A percentile compares a stretch with the other conserved stretches of the same genome.
These are phyloP conservation scores for Evernia prunastri DNA, from an alignment of 495 filamentous ascomycete species.

Conservation along the genomic window DNA sequence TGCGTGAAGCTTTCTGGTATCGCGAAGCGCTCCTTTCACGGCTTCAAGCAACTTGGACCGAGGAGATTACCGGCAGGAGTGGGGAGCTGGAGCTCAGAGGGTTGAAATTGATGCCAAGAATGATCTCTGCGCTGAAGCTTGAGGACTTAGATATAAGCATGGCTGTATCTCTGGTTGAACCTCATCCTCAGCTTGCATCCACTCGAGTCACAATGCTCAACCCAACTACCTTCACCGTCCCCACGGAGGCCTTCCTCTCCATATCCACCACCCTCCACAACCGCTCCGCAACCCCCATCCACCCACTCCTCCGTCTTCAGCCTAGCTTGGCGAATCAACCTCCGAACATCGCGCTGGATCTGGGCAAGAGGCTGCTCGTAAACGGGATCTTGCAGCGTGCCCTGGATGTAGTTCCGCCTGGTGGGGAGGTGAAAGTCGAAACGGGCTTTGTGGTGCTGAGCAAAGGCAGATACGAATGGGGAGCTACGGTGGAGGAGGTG, in stretches of 20 bases:
- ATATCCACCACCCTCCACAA: constrained; percentile 65
- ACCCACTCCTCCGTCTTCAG: constrained; percentile 68
- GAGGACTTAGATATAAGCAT: constrained; percentile 73
- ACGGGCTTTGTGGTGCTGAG: constrained; percentile 67
- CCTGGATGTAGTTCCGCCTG: constrained; percentile 53
- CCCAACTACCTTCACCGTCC: constrained; percentile 49
- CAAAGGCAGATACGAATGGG: constrained; percentile 75
- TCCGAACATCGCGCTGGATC: constrained; percentile 68
- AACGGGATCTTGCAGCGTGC: constrained; percentile 75
- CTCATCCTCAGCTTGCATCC: constrained; percentile 9
- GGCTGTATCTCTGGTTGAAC: constrained; percentile 36
- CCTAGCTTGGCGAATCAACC: constrained; percentile 69
- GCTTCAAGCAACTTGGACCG: constrained; percentile 65
- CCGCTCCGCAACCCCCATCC: constrained; percentile 58
- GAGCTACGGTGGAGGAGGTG: constrained; percentile 75
- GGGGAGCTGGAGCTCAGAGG: constrained; percentile 70
- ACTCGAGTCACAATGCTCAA: constrained; percentile 36
- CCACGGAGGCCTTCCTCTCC: constrained; percentile 64
- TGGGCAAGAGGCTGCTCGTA: constrained; percentile 75
- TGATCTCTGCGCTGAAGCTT: constrained; percentile 77
- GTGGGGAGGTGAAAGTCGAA: constrained; percentile 47
- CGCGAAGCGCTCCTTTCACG: constrained; percentile 72
- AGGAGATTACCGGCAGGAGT: constrained; percentile 48
- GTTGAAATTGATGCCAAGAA: constrained; percentile 64
- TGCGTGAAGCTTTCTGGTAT: constrained; percentile 88